These are phyloP conservation scores for Leishmania martiniquensis DNA, from an alignment of 208 protist species.

Conservation along the genomic window DNA sequence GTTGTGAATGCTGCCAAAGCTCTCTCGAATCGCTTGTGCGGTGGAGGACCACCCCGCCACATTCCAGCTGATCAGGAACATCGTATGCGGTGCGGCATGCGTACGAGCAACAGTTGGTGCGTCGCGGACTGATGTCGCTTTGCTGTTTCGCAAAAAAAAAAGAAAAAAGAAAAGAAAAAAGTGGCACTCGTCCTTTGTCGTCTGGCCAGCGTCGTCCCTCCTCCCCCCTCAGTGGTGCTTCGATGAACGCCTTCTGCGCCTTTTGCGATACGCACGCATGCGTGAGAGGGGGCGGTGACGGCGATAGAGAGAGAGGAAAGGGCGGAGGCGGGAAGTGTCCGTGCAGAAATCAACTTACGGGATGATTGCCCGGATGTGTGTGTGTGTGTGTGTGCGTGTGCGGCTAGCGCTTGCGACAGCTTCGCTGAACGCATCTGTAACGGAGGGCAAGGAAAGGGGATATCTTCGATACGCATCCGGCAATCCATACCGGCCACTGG, in stretches of 20 bases:
- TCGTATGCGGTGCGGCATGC: conserved; percentile 4
- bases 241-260: not conserved
- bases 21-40: conserved; percentile 59
- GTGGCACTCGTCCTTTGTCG: too few species aligned
- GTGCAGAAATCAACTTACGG: not conserved
- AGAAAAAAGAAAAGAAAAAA: too few species aligned
- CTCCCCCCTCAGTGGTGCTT: not conserved
- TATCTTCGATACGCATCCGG: not conserved
- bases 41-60: conserved; percentile 88
- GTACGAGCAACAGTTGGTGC: not conserved
- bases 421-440: not conserved
- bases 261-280: not conserved
- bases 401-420: not conserved
- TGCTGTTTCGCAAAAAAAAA: not conserved
- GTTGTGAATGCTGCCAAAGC: conserved; percentile 70
- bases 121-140: not conserved
- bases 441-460: not conserved
- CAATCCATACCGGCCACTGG: not conserved
- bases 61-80: conserved; percentile 91
- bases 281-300: not conserved
- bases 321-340: too few species aligned
- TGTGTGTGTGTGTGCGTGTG: not conserved
- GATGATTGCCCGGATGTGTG: not conserved
- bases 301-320: not conserved
- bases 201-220: too few species aligned